These are phyloP conservation scores for Prototheca wickerhamii DNA, from an alignment of 163 green algal species.

Conservation along the genomic window DNA sequence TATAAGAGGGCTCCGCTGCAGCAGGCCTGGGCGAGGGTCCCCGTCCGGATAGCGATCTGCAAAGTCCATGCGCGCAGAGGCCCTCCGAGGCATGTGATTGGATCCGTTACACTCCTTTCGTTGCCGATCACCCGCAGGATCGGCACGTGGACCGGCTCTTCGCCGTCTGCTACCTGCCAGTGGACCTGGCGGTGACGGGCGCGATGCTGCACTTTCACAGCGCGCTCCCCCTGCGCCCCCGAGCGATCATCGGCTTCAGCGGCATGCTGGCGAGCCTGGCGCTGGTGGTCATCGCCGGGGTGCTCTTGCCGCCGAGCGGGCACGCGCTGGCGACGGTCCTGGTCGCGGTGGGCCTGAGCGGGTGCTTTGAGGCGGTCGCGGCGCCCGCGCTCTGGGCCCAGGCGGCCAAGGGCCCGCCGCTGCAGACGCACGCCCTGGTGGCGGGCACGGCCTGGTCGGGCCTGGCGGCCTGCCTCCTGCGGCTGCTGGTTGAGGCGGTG, in stretches of 20 bases:
- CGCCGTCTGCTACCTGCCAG: slow-evolving; percentile 54
- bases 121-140: slow-evolving; percentile 30
- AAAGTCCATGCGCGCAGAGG: too few relatives aligned
- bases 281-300: slow-evolving; percentile 36
- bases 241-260: slow-evolving; percentile 31
- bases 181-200: slow-evolving; percentile 38
- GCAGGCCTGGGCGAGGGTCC: too few relatives aligned
- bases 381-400: slow-evolving; percentile 72
- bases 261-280: slow-evolving; percentile 49
- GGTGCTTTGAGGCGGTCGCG: slow-evolving; percentile 48
- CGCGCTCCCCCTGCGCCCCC: slow-evolving; percentile 2
- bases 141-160: slow-evolving; percentile 67
- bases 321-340: slow-evolving; percentile 29
- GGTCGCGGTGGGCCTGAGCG: slow-evolving; percentile 39
- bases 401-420: slow-evolving; percentile 45
- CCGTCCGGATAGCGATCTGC: too few relatives aligned
- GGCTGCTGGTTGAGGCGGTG: slow-evolving; percentile 54
- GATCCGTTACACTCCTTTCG: too few relatives aligned
- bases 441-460: slow-evolving; percentile 37
- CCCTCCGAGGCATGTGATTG: too few relatives aligned
- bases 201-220: slow-evolving; percentile 38
- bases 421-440: slow-evolving; percentile 54
- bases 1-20: neutral
- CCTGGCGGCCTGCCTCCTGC: slow-evolving; percentile 53
- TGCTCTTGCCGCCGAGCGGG: slow-evolving; percentile 31